Evolutionary conservation across 129 eudicot genomes (phyloP), one percentile per base, ranked within the genome.

Genomic region (Logfia minima): DNA sequence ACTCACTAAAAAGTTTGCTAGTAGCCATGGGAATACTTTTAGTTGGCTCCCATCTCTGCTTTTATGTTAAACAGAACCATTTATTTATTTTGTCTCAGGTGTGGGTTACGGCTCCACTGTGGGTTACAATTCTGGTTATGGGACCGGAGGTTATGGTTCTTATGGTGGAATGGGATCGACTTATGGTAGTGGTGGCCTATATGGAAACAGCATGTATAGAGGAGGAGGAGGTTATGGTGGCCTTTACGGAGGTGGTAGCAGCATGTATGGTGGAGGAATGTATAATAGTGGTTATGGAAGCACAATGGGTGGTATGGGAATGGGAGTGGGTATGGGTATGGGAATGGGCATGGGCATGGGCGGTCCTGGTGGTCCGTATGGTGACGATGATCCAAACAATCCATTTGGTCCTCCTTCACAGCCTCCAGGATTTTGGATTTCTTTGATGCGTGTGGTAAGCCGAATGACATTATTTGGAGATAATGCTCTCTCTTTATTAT

Each of bases 371-470:
- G 96, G 96, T 68, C 98, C 97, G 29, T 84, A 78, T 80, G 97
- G 92, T 19, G 90, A 88, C 29, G 92, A 90, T 69, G 98, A 94
- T 84, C 98, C 98, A 62, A 94, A 94, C 75, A 88, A 89, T 78
- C 98, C 98, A 68, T 90, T 75, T 78, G 92, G 96, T 45, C 32
- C 85, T 52, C 98, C 98, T 22, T 59, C 98, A 75, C 81, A 88
- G 19, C 98, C 98, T 61, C 98, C 98, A 29, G 87, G 93, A n/a
- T 94, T 94, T 80, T 94, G 98, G 98, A 77, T 94, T 70, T 94
- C 98, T 24, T 81, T 94, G 53, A 85, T 94, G 89, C 93, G 88
- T 34, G 98, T 94, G 92, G 98, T 94, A 85, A 89, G 93, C 64
- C n/a, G 6, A 51, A 59, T 21, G 35, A 59, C 53, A n/a, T 1